Evolutionary conservation across 208 protist genomes (phyloP), one percentile per base, ranked within the genome.

Genomic region (Wallacemonas sp.): DNA sequence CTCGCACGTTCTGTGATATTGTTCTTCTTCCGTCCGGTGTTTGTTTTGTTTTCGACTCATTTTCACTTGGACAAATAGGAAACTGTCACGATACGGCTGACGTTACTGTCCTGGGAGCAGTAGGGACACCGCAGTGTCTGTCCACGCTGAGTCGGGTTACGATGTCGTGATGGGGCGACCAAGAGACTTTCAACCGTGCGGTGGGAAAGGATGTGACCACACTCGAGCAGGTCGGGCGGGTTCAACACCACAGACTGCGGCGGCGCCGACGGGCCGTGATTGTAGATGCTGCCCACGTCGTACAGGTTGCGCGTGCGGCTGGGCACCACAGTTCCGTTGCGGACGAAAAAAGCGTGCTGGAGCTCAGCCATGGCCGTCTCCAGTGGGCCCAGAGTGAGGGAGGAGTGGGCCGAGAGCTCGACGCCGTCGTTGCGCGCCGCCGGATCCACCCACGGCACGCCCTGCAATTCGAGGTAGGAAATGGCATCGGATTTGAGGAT

Each of bases 201-300:
- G 63, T 92, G 68, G 16, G 88, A 88, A 34, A 94, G 76, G 9
- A 94, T 75, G 64, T 94, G 88, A 14, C 88, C 88, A 66, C 88
- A 94, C 41, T 69, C 63, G 21, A 94, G 72, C 43, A 94, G 60
- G 32, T 87, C 78, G 0, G 88, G 83, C 17, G 78, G 73, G 52
- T 90, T 92, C 32, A 90, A 65, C 39, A 56, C 66, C 21, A 64
- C 46, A n/a, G 54, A n/a, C n/a, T n/a, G 30, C 14, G 57, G 56
- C 24, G 44, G 41, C 34, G 33, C 46, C 21, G 70, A 30, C 0
- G 65, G 6, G 1, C 47, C 47, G 6, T 27, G 6, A 32, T 9
- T 9, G 17, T 33, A 55, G 47, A 55, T 5, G 11, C 24, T 34
- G 47, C 11, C 65, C 0, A 68, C 44, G 19, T 41, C 54, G 17